These are phyloP conservation scores for Heritiera littoralis DNA, from an alignment of 345 rosid species.

Conservation along the genomic window DNA sequence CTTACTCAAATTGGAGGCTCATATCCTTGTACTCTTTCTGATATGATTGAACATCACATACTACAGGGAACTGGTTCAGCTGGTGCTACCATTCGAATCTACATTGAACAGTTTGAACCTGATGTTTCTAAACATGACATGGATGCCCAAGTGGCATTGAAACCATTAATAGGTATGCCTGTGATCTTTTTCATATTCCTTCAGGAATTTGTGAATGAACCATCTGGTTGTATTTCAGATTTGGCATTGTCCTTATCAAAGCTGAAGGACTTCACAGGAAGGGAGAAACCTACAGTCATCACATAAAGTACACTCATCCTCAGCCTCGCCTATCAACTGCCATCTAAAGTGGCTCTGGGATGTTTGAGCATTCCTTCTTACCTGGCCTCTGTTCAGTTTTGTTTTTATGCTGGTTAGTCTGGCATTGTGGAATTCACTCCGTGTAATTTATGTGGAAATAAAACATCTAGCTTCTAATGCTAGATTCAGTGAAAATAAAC, in stretches of 20 bases:
- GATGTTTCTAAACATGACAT: conserved; percentile 79
- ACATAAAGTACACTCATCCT: conserved; percentile 41
- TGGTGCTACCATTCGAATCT: conserved; percentile 85
- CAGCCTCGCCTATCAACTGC: conserved; percentile 20
- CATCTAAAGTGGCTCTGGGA: conserved; percentile 19
- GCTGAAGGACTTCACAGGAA: conserved; percentile 85
- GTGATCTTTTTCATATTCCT: conserved; percentile 10
- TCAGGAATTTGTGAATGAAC: conserved; percentile 20
- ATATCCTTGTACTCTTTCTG: neutral
- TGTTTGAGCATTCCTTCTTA: conserved; percentile 34
- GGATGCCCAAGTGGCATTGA: conserved; percentile 87
- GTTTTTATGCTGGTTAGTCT: conserved; percentile 31
- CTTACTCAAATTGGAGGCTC: conserved; percentile 19
- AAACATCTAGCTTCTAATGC: neutral
- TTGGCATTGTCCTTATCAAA: conserved; percentile 81
- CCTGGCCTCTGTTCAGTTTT: conserved; percentile 38
- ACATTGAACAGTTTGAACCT: conserved; percentile 80
- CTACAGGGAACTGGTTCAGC: conserved; percentile 93
- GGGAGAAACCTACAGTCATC: conserved; percentile 96
- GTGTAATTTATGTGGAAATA: conserved; percentile 30
- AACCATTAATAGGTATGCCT: conserved; percentile 76
- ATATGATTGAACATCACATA: conserved; percentile 11
- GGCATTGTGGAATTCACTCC: conserved; percentile 21
- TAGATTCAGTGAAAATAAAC: neutral
- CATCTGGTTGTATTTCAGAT: conserved; percentile 49